These are phyloP conservation scores for Acaromyces ingoldii DNA, from an alignment of 1,284 basidiomycete species.

Conservation along the genomic window DNA sequence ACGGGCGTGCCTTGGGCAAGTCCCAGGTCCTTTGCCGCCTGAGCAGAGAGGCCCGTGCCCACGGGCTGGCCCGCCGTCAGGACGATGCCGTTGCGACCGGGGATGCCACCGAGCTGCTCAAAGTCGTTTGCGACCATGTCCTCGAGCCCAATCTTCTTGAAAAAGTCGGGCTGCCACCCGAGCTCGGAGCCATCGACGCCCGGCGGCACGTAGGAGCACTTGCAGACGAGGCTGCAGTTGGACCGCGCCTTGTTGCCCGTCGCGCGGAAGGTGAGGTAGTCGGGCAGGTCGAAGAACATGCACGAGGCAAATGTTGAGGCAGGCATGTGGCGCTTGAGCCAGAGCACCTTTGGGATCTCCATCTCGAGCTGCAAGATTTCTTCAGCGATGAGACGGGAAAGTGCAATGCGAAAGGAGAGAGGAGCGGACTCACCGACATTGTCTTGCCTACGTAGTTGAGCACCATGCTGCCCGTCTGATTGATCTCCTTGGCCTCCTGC, in stretches of 20 bases:
- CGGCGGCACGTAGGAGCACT: constrained; percentile 86
- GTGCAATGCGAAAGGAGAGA: not conserved
- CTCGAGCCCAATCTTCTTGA: constrained; percentile 46
- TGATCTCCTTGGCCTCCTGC: constrained; percentile 84
- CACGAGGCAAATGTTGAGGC: constrained; percentile 68
- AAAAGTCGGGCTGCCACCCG: constrained; percentile 48
- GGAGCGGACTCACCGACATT: constrained; percentile 67
- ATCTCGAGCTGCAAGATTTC: constrained; percentile 40
- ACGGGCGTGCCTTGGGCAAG: constrained; percentile 83
- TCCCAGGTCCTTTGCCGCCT: constrained; percentile 79
- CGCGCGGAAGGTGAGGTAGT: constrained; percentile 89
- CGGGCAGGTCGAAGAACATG: constrained; percentile 95
- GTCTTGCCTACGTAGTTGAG: constrained; percentile 92
- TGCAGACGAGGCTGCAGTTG: constrained; percentile 90
- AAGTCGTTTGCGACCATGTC: constrained; percentile 60
- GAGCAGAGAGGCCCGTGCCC: constrained; percentile 71
- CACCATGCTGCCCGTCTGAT: constrained; percentile 74
- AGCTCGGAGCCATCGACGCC: constrained; percentile 52
- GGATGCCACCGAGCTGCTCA: constrained; percentile 70
- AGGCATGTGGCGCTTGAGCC: constrained; percentile 87
- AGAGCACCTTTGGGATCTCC: constrained; percentile 76
- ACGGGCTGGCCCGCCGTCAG: constrained; percentile 89
- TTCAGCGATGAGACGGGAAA: not conserved
- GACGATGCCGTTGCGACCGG: constrained; percentile 60
- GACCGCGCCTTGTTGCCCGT: constrained; percentile 75